These are phyloP conservation scores for Fusarium staphyleae DNA, from an alignment of 2,329 filamentous ascomycete species.

Conservation along the genomic window DNA sequence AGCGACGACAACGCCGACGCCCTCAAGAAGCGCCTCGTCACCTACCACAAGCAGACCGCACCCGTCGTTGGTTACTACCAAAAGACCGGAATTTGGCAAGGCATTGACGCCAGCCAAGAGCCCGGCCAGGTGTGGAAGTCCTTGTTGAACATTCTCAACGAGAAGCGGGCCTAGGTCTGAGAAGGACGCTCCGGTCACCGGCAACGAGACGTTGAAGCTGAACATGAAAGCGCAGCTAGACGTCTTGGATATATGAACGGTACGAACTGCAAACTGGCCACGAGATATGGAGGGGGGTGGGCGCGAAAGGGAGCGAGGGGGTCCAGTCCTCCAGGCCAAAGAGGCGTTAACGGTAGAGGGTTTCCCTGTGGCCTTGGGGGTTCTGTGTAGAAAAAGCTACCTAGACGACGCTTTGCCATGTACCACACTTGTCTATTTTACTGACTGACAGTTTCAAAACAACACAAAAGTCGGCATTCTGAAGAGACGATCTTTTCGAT, in stretches of 20 bases:
- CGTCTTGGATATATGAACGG: constrained; percentile 41
- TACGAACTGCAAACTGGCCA: constrained; percentile 36
- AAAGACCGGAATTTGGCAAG: constrained; percentile 95
- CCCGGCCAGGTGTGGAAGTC: constrained; percentile 96
- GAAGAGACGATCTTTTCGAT: background rate
- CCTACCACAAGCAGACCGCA: constrained; percentile 92
- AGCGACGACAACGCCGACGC: constrained; percentile 97
- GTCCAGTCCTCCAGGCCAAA: constrained; percentile 34
- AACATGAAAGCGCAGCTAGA: constrained; percentile 22
- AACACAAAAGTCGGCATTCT: constrained; percentile 15
- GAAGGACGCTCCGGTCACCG: constrained; percentile 40
- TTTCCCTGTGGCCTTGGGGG: constrained; percentile 38
- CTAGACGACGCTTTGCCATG: constrained; percentile 42
- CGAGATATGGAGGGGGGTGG: constrained; percentile 1
- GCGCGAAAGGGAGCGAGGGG: constrained; percentile 11
- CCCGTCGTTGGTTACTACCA: constrained; percentile 97
- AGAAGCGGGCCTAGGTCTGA: constrained; percentile 46
- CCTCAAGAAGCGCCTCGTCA: constrained; percentile 90
- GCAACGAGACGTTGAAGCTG: constrained; percentile 40
- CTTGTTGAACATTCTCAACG: constrained; percentile 81
- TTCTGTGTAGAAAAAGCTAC: constrained; percentile 41
- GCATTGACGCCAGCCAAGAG: constrained; percentile 94
- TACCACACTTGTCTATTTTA: constrained; percentile 40
- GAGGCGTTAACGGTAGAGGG: constrained; percentile 41
- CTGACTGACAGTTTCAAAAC: constrained; percentile 29